Evolutionary conservation across 164 flowering plant species (phyloP), one percentile per base, ranked within the genome.

Genomic region (Liquidambar formosana): DNA sequence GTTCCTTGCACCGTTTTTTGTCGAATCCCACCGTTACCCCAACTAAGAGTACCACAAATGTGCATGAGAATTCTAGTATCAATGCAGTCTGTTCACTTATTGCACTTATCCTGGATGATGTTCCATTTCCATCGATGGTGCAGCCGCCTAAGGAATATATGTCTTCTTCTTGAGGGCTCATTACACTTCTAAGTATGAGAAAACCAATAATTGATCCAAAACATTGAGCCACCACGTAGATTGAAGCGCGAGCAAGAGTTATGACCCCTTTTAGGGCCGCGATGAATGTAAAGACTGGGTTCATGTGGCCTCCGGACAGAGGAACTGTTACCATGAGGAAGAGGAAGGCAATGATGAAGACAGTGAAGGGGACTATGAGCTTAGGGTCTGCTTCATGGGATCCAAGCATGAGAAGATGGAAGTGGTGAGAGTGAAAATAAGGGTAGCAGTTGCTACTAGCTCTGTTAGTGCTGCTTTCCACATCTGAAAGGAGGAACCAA

Each of bases 181-280:
- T 64, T n/a, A 75, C 75, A 19, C 19, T 23, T 12, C 60, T 72
- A 19, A 77, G 11, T 10, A 67, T 15, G 0, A 66, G 16, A 22
- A 61, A 69, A 4, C 74, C 71, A 2, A 69, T 23, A 23, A 77
- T 33, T 1, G 76, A 57, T 22, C 80, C 83, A n/a, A 77, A 0
- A 2, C 80, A 77, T 51, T 77, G 83, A 1, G 80, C 78, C 41
- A 75, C 5, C 16, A 80, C 33, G 38, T 77, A 80, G 60, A 64
- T 18, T 25, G 73, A 11, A 4, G 83, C 83, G 0, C 80, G 69
- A 0, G 79, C 28, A 1, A 59, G 49, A 1, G 80, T 41, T 44
- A 77, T 63, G 48, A 74, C 0, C 5, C 83, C 80, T 5, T 38
- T 46, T 6, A 80, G 72, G 21, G 75, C 64, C 5, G 83, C 83